Base-by-base conservation (phyloP, 2,329 filamentous ascomycete genomes). In the Exophiala alcalophila region DNA sequence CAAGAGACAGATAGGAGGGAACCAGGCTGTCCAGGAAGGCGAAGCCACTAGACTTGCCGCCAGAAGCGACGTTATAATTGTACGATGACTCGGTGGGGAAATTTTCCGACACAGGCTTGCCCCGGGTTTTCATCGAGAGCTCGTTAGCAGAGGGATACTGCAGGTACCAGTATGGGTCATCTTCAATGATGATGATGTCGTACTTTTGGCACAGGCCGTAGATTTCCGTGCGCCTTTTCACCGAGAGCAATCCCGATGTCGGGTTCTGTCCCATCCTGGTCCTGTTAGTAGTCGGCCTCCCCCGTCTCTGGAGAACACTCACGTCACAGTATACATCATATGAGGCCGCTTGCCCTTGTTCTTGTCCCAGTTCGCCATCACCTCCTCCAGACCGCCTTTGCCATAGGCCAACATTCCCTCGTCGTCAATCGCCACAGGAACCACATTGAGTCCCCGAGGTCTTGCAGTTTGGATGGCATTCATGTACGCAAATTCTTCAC, bases 151-250 rank as follows among this genome's bases (percentile, higher is more conserved):
- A 85, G 0, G 88, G 87, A 64, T 80, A 96, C 62, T 96, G 91
- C 6, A 97, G 73, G 63, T 92, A 91, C 86, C 88, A 96, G 69
- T 96, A 96, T 4, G 91, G 91, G 50, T 96, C 90, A 57, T 97
- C 91, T 65, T 97, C 91, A 49, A 94, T 69, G 53, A 96, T 95
- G 58, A 96, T 78, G 50, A 96, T 77, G 63, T 96, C 89, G 67
- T 87, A 94, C 61, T 83, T 78, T 61, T 81, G 81, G 66, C 86
- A 92, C 10, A 96, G 62, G 12, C 75, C 78, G 61, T 96, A 96
- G 19, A 96, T 76, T 37, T 89, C 81, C 57, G 78, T 84, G 41
- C 86, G 78, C 27, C 91, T 80, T 57, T 83, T 68, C 7, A 92
- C 62, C 2, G 84, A 82, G 2, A 94, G 71, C 2, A 86, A 80